Evolutionary conservation across 1,284 basidiomycete genomes (phyloP), one percentile per base, ranked within the genome.

Genomic region (Mycosarcoma maydis): DNA sequence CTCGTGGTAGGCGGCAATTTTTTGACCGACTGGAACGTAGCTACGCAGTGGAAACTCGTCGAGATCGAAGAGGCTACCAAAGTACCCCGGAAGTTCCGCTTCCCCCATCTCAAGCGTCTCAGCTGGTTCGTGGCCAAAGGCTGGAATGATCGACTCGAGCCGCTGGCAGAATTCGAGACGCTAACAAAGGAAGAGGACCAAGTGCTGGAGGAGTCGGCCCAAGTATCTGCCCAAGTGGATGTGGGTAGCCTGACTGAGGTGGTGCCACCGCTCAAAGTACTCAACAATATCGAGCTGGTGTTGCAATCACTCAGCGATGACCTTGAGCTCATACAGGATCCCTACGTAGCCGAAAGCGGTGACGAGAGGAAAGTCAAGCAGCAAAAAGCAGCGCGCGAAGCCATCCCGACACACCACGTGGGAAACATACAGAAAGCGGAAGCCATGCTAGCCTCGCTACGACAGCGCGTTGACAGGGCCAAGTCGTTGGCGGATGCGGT

Each of bases 1-100:
- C 86, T 98, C 34, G 95, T 98, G 0, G 94, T 98, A 77, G 95
- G 95, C 3, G 95, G 95, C 33, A 98, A 98, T 83, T 98, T 68
- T 36, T 43, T 59, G 27, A 50, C 54, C 30, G 73, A 77, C 41
- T 40, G 76, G 57, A 66, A 58, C 58, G 73, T 61, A 24, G 57
- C 54, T 16, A 44, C 60, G 29, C 81, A 98, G 83, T 85, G 96
- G 30, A 88, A 88, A 60, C 86, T 98, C 19, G 87, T 92, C 45
- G 89, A 94, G 52, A 95, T 98, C 73, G 95, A 98, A 83, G 90
- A 92, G 61, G 86, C 88, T 3, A 98, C 94, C 2, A 90, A 91
- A 56, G 95, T 98, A 0, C 94, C 95, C 0, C 92, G 91, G 82
- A 94, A 94, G 80, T 97, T 97, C 82, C 87, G 93, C 36, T 98